Base-by-base conservation (phyloP, 108 stramenopile genomes). In the Tribonema minus region DNA sequence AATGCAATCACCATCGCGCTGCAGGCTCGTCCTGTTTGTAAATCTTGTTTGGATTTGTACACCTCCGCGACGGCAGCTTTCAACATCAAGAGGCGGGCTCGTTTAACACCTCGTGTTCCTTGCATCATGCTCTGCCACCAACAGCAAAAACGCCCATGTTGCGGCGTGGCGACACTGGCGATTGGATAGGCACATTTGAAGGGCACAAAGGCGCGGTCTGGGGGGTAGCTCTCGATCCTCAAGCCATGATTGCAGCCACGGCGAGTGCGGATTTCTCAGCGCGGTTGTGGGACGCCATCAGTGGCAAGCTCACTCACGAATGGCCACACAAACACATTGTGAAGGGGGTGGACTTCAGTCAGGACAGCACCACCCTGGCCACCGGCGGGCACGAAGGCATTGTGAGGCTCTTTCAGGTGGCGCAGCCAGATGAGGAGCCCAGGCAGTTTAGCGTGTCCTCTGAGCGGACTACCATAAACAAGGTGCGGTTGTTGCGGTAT, bases 131-230 rank as follows among this genome's bases (percentile, higher is more conserved):
- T n/a, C n/a, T n/a, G n/a, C n/a, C n/a, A n/a, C n/a, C n/a, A n/a
- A 20, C 79, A 80, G 84, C 86, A 90, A 87, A 92, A 85, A 76
- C 72, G 73, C 99, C 99, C 68, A 97, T 97, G 95, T 61, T 99
- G 36, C 92, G 99, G 5, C 91, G 96, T 84, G 99, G 91, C 2
- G 66, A 86, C 28, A 90, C 92, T 0, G 99, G 99, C 5, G 94
- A 99, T 86, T 99, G 99, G 99, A 96, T 99, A 32, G 99, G 99
- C 26, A 97, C 95, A 0, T 98, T 94, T 64, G 75, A 78, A 29
- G 99, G 99, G 20, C 99, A 99, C 88, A 97, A 98, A 85, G 99
- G 98, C 33, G 98, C 98, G n/a, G 98, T 99, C 0, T 99, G 96
- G 97, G 85, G 85, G n/a, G 93, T 92, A 41, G 91, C 89, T 64